Evolutionary conservation across 805 yeast species (phyloP), one percentile per base, ranked within the genome.

Genomic region (Ogataea parapolymorpha): DNA sequence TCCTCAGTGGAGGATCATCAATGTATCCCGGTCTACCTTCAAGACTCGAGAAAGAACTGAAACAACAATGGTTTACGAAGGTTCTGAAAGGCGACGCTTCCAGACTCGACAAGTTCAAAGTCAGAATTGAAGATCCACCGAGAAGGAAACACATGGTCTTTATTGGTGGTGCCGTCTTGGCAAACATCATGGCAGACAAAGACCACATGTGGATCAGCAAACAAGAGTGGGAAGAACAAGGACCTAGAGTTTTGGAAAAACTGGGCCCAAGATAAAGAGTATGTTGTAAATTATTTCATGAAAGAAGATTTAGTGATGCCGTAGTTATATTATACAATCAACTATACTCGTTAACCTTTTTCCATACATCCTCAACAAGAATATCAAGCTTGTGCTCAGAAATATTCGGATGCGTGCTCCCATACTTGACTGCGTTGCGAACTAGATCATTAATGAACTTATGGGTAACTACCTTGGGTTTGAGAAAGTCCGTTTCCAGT

Each of bases 1-100:
- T 93, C 22, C 75, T 93, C 32, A 86, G 96, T 5, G 99, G 99
- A 62, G 99, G 99, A 43, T 90, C 98, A 1, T 85, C 95, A 37
- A 93, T 93, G 99, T 93, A 93, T 61, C 98, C 99, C 2, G 99
- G 99, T 23, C 76, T 93, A 53, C 99, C 99, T 14, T 85, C 96
- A 10, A 77, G 99, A 58, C 71, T 93, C 53, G 98, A 93, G 65
- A 91, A 87, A 64, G 99, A 93, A 65, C 75, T 93, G 65, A 93
- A 93, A 68, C 99, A 93, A 65, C 79, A 87, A 54, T 93, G 98
- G 98, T 81, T 85, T 52, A 82, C 95, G 2, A 79, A 80, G 58
- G 96, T 93, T 14, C 77, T 93, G 46, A 79, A 83, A 50, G 89
- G 89, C 37, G 95, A 93, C 66, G 81, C 97, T 20, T 59, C 88